phyloP scores from a whole-genome alignment of 148 eudicot species.

The Dianthus caryophyllus region DNA sequence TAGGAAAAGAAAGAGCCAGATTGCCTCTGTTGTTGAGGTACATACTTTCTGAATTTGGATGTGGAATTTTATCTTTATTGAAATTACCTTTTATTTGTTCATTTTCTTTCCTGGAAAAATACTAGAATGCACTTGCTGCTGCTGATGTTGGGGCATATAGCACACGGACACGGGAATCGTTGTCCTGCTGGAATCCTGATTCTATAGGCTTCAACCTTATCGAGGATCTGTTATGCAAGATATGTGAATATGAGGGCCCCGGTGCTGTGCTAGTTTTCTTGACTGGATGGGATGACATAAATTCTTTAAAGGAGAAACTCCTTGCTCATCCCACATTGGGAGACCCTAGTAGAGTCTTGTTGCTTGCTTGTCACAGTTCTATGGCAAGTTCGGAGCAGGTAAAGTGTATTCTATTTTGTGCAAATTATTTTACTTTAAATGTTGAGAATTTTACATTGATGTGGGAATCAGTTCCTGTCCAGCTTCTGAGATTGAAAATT shows the following conservation, averaged over 20 bases:
- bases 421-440: not conserved
- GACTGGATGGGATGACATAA: slow-evolving; percentile 99
- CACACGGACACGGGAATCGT: slow-evolving; percentile 62
- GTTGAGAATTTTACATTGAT: not conserved
- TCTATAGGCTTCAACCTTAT: slow-evolving; percentile 86
- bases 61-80: not conserved
- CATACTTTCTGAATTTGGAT: slow-evolving; percentile 4
- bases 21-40: slow-evolving; percentile 92
- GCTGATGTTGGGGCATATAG: slow-evolving; percentile 71
- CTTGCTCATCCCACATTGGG: slow-evolving; percentile 65
- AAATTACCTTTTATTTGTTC: slow-evolving; percentile 9
- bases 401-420: slow-evolving; percentile 19
- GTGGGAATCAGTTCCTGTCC: slow-evolving; percentile 1
- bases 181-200: slow-evolving; percentile 99
- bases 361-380: slow-evolving; percentile 96
- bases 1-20: slow-evolving; percentile 92
- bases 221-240: slow-evolving; percentile 66
- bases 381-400: slow-evolving; percentile 99
- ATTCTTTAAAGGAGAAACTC: slow-evolving; percentile 86
- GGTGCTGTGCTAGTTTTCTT: slow-evolving; percentile 91
- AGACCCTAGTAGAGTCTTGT: slow-evolving; percentile 63
- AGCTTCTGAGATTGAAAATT: not conserved
- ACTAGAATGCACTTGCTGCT: slow-evolving; percentile 72
- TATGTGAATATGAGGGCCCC: slow-evolving; percentile 72
- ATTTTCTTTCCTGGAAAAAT: slow-evolving; percentile 12